Conservation (phyloP, 352 stramenopile species). For the Pilasporangium apinafurcum region DNA sequence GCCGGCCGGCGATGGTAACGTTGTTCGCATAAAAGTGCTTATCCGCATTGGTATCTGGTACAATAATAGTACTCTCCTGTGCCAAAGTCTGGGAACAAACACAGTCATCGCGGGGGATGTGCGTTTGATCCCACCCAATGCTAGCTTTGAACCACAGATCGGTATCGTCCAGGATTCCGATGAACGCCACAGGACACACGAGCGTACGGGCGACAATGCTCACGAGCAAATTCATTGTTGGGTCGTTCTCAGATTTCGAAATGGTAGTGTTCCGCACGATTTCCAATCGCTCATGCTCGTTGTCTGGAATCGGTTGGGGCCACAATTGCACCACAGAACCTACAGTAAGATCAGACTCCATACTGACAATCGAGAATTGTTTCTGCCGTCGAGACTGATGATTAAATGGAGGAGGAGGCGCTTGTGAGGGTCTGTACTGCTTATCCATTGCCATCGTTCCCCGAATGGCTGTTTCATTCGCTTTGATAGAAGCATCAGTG, state of each 20-base stretch:
- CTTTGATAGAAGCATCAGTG: conserved; percentile 59
- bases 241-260: conserved; percentile 38
- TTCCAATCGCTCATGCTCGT: conserved; percentile 41
- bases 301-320: conserved; percentile 33
- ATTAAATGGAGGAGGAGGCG: not conserved
- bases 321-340: conserved; percentile 64
- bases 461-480: conserved; percentile 31
- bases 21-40: conserved; percentile 64
- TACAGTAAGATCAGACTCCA: conserved; percentile 53
- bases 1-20: conserved; percentile 23
- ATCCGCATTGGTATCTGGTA: conserved; percentile 52
- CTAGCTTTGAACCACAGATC: conserved; percentile 62
- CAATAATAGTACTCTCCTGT: conserved; percentile 49
- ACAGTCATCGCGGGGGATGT: conserved; percentile 54
- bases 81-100: conserved; percentile 38
- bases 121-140: conserved; percentile 43
- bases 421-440: conserved; percentile 4
- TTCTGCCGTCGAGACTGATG: conserved; percentile 14
- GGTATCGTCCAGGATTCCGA: conserved; percentile 56
- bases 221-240: conserved; percentile 69
- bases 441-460: conserved; percentile 23
- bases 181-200: conserved; percentile 56
- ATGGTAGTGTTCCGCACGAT: conserved; percentile 51
- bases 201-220: conserved; percentile 64
- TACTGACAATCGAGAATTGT: conserved; percentile 44